A percentile compares a stretch with the other conserved stretches of the same genome.
Conservation (phyloP, 176 grass and related monocot species). For the Hordeum vulgare region MorexV3_pseudomolecules_assembly NC_058519.1:645952629-645953128, state of each 20-base stretch:
- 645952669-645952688: not conserved
- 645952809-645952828: constrained; percentile 95
- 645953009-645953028: constrained; percentile 98
- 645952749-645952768: constrained; percentile 36
- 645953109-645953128: constrained; percentile 33
- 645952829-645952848: constrained; percentile 99
- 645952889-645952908: constrained; percentile 67
- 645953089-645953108: constrained; percentile 12
- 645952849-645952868: constrained; percentile 97
- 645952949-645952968: constrained; percentile 89
- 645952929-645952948: constrained; percentile 87
- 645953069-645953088: constrained; percentile 17
- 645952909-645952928: constrained; percentile 91
- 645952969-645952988: constrained; percentile 82
- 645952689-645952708: constrained; percentile 13
- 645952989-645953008: constrained; percentile 96
- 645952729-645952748: constrained; percentile 66
- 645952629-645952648: not conserved
- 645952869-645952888: constrained; percentile 81
- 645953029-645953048: not conserved
- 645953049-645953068: not conserved
- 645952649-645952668: not conserved
- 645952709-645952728: constrained; percentile 11
- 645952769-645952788: constrained; percentile 37
- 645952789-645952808: constrained; percentile 53